These are phyloP conservation scores for Oenanthe sinensis DNA, from an alignment of 129 eudicot genomes.

Conservation along the genomic window DNA sequence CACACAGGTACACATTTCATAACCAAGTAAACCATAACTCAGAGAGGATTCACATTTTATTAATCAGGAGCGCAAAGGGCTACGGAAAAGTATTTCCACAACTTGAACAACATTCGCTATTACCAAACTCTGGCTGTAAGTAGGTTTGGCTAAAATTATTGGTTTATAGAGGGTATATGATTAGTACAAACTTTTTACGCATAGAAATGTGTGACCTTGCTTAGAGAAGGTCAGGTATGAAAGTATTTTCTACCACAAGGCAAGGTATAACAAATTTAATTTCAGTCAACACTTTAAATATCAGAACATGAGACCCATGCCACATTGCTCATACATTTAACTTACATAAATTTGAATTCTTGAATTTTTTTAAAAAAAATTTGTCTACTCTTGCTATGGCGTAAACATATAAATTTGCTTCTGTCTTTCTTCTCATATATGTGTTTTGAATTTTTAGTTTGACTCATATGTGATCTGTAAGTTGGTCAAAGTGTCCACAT, in stretches of 20 bases:
- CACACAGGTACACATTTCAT: slow-evolving; percentile 1
- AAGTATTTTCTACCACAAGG: neutral
- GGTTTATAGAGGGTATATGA: neutral
- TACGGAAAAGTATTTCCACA: neutral
- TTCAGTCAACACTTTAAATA: neutral
- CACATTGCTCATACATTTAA: neutral
- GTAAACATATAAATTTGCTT: neutral
- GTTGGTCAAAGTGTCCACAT: too few relatives aligned
- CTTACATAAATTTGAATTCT: neutral
- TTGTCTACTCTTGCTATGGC: neutral
- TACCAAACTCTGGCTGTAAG: neutral
- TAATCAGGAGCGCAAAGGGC: neutral
- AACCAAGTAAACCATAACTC: neutral
- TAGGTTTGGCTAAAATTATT: neutral
- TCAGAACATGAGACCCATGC: neutral
- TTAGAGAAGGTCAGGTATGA: neutral
- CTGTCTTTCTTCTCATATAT: too few relatives aligned
- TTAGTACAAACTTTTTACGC: neutral
- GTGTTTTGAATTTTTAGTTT: too few relatives aligned
- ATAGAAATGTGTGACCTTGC: neutral
- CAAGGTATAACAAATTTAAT: neutral
- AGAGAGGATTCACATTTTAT: neutral
- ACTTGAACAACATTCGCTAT: neutral
- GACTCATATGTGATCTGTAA: too few relatives aligned
- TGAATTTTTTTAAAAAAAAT: neutral